Evolutionary conservation across 2,329 filamentous ascomycete species (phyloP).

Genomic region (Hypoxylon sp.): DNA sequence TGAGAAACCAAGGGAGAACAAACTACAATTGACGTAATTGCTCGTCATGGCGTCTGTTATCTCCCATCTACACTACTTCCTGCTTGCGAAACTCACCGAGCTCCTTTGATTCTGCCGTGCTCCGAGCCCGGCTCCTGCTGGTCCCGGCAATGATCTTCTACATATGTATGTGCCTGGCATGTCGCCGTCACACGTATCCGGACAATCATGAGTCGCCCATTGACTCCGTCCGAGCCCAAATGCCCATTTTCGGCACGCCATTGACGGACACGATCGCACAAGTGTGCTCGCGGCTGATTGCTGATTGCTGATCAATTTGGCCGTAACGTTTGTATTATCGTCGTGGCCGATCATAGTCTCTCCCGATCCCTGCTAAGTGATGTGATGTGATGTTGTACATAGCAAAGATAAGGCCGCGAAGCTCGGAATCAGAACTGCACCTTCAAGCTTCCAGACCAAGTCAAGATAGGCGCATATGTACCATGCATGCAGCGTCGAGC

Average conservation of each 20-base stretch:
- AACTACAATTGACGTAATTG: constrained; percentile 24
- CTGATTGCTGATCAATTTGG: constrained; percentile 28
- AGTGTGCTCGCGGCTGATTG: constrained; percentile 29
- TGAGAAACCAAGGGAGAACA: constrained; percentile 22
- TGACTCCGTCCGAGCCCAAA: constrained; percentile 33
- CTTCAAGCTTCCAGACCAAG: constrained; percentile 14
- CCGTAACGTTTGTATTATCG: constrained; percentile 15
- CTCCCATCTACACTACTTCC: not conserved
- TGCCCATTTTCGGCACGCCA: constrained; percentile 16
- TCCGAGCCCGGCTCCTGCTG: constrained; percentile 39
- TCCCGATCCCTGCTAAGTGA: constrained; percentile 9
- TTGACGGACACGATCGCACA: constrained; percentile 7
- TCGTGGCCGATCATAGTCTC: constrained; percentile 2
- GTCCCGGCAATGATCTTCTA: constrained; percentile 44
- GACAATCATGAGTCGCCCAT: constrained; percentile 14
- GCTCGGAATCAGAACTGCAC: constrained; percentile 8
- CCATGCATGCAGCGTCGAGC: constrained; percentile 10
- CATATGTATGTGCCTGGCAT: constrained; percentile 21
- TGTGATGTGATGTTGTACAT: not conserved
- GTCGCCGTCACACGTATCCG: constrained; percentile 26
- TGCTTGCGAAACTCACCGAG: constrained; percentile 28
- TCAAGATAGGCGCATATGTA: constrained; percentile 4
- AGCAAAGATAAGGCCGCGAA: constrained; percentile 30
- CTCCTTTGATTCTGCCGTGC: constrained; percentile 1
- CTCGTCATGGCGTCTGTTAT: constrained; percentile 6